phyloP scores from a whole-genome alignment of 192 early-diverging fungal species.

The Podila clonocystis region DNA sequence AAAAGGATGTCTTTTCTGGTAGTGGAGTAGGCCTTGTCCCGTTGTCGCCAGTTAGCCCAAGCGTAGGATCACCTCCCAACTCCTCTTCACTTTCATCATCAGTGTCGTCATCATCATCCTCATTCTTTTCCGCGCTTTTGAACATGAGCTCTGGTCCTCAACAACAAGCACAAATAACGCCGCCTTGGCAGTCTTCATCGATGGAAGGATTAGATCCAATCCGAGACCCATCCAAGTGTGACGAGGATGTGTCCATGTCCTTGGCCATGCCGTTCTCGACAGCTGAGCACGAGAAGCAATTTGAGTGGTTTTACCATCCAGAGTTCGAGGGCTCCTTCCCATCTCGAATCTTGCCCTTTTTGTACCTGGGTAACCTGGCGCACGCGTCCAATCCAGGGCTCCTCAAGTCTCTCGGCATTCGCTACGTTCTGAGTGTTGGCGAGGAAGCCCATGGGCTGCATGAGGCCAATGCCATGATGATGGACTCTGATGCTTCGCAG shows the following conservation, averaged over 20 bases:
- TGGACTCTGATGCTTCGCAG: background rate
- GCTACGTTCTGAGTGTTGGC: slow-evolving; percentile 65
- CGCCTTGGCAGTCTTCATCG: background rate
- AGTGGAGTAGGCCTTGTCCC: background rate
- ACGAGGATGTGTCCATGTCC: background rate
- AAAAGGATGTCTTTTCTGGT: background rate
- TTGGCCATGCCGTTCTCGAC: slow-evolving; percentile 7
- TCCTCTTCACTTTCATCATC: slow-evolving; percentile 25
- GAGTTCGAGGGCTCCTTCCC: slow-evolving; percentile 72
- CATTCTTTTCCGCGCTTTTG: slow-evolving; percentile 34
- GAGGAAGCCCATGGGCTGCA: slow-evolving; percentile 60
- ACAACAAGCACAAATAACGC: background rate
- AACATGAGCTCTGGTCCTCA: slow-evolving; percentile 13
- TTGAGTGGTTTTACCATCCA: slow-evolving; percentile 63
- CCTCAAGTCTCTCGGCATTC: slow-evolving; percentile 61
- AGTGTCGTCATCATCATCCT: slow-evolving; percentile 24
- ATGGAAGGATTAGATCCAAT: background rate
- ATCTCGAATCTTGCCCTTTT: slow-evolving; percentile 63
- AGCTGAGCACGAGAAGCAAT: slow-evolving; percentile 20
- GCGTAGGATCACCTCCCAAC: background rate
- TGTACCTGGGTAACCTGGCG: slow-evolving; percentile 70
- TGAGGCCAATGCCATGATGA: background rate
- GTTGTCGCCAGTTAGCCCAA: background rate
- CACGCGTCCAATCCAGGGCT: slow-evolving; percentile 69
- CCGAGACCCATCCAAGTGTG: background rate